Percentiles rank a stretch among this genome's conserved stretches.
Evolutionary conservation across 208 protist genomes (phyloP).

Genomic region (Crithidia mellificae): DNA sequence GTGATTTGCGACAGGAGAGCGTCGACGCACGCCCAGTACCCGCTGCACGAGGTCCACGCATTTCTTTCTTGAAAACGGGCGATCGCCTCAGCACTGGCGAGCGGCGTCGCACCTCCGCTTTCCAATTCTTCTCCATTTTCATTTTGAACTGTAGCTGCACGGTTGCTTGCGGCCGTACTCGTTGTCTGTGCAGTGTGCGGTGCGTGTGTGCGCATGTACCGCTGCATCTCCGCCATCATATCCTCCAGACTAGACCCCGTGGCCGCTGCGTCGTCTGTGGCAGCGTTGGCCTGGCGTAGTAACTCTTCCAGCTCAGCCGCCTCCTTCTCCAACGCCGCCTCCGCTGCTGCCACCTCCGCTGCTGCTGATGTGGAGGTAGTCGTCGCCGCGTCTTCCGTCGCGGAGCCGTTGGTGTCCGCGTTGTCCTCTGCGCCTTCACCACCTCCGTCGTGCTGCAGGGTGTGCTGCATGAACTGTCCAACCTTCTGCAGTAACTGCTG

Average conservation of each 20-base stretch:
- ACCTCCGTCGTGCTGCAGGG: conserved; percentile 3
- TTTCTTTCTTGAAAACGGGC: too few species aligned
- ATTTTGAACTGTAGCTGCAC: too few species aligned
- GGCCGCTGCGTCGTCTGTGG: conserved; percentile 2
- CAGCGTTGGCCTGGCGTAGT: conserved; percentile 14
- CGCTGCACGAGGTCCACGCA: conserved; percentile 16
- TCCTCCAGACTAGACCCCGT: conserved; percentile 5
- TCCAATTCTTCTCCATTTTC: too few species aligned
- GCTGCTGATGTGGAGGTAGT: too few species aligned
- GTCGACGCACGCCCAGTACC: conserved; percentile 36
- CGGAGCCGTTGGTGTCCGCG: too few species aligned
- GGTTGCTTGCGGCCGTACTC: neutral
- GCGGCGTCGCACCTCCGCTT: too few species aligned
- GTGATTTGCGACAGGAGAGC: conserved; percentile 17
- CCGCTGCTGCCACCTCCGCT: neutral
- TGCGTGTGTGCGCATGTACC: conserved; percentile 9
- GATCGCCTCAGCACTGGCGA: too few species aligned
- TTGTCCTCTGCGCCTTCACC: neutral
- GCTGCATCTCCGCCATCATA: conserved; percentile 29
- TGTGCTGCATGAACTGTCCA: conserved; percentile 27
- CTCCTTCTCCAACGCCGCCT: conserved; percentile 13
- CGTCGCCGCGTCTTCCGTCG: too few species aligned
- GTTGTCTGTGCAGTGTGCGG: neutral
- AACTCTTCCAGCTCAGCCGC: conserved; percentile 32
- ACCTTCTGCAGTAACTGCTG: conserved; percentile 24